Conservation (phyloP, 179 eudicot species). For the Beta corolliflora region DNA sequence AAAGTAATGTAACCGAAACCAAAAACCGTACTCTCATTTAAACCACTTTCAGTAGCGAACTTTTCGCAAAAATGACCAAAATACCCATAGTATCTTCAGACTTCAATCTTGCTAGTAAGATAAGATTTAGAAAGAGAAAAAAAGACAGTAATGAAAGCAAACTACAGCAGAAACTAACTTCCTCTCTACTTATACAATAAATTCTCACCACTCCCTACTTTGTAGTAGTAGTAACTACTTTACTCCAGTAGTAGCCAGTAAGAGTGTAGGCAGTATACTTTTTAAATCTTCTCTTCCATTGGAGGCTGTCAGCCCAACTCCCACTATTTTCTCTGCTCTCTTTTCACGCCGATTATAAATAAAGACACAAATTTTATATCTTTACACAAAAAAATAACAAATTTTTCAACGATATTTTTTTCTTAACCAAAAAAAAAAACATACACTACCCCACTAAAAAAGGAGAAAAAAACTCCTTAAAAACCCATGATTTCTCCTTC, state of each 20-base stretch:
- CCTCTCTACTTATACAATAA: not conserved
- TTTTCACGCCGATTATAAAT: slow-evolving; percentile 10
- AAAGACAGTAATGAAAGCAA: not conserved
- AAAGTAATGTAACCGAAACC: too few relatives aligned
- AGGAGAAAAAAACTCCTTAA: not conserved
- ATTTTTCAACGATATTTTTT: too few relatives aligned
- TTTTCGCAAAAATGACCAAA: too few relatives aligned
- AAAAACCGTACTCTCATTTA: too few relatives aligned
- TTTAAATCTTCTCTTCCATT: slow-evolving; percentile 10
- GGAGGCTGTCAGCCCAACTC: slow-evolving; percentile 11
- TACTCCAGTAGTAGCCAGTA: not conserved
- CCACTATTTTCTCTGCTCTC: not conserved
- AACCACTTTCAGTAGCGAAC: too few relatives aligned
- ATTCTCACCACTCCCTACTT: not conserved
- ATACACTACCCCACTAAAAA: not conserved
- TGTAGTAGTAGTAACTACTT: not conserved
- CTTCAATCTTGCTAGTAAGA: too few relatives aligned
- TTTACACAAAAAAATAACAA: too few relatives aligned
- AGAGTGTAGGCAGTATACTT: not conserved
- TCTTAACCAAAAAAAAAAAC: too few relatives aligned
- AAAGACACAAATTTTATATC: not conserved
- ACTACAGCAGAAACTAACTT: not conserved
- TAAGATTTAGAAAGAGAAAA: too few relatives aligned
- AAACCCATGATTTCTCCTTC: not conserved
- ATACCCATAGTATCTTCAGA: not conserved